Base-by-base conservation (phyloP, 306 rosid genomes). In the Malus sylvestris region DNA sequence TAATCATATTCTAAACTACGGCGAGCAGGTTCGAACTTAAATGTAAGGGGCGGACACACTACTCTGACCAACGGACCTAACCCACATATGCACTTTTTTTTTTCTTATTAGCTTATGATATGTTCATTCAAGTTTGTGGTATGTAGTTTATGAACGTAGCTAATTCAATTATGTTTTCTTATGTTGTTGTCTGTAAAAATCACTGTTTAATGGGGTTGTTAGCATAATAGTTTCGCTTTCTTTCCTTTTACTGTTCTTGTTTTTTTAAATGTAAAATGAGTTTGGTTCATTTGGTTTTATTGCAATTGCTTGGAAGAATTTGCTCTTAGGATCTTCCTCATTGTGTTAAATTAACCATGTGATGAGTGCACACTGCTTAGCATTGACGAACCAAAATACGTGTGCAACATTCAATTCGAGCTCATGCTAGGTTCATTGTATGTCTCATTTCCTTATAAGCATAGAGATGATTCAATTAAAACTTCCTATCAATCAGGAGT, bases 401-500 rank as follows among this genome's bases (percentile, higher is more conserved):
- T 57, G 44, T 15, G 33, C 45, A 64, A 18, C 45, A 32, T 5
- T 40, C 40, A 30, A 35, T 68, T 22, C n/a, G 16, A 13, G 20
- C 16, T 68, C 58, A 23, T 44, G 72, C 33, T 68, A 42, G 30
- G 72, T 23, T 11, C 58, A 68, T 42, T 62, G 67, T 62, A 29
- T 15, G 40, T 62, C 30, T 62, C 40, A 27, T 64, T 64, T 32
- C 25, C 69, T 35, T 32, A 33, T 15, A 16, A 65, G 46, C 23
- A 65, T 19, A 16, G 69, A 19, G 16, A 33, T 65, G 25, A 18
- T 63, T 33, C 16, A 15, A 9, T 16, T 1, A 8, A 65, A 65
- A 32, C 23, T 33, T 32, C 23, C 15, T 32, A 67, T 63, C 82
- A 66, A 67, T 68, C 74, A 91, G 98, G 98, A 74, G 98, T 91